These are phyloP conservation scores for Malbranchea cinnamomea DNA, from an alignment of 2,329 filamentous ascomycete species.

Conservation along the genomic window DNA sequence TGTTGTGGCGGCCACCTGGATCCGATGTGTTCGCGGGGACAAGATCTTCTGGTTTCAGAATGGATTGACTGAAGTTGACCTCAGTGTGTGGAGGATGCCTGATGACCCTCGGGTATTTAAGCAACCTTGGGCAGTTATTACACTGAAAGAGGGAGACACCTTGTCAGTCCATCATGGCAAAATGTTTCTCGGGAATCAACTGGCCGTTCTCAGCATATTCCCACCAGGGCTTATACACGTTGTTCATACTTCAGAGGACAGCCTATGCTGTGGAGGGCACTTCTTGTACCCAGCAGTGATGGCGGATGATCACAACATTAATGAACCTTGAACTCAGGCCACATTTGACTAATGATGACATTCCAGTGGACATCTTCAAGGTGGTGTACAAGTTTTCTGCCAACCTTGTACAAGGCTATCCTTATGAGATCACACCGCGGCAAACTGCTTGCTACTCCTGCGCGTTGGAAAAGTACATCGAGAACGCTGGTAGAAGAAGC, in stretches of 20 bases:
- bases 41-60: slow-evolving; percentile 6
- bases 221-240: slow-evolving; percentile 3
- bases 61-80: slow-evolving; percentile 3
- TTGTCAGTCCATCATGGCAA: slow-evolving; percentile 2
- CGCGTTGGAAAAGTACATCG: slow-evolving; percentile 4
- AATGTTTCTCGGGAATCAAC: too few species aligned
- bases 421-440: slow-evolving; percentile 4
- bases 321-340: slow-evolving; percentile 4
- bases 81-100: slow-evolving; percentile 4
- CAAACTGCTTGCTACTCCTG: slow-evolving; percentile 3
- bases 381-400: slow-evolving; percentile 4
- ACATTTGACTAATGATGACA: slow-evolving; percentile 4
- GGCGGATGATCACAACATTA: slow-evolving; percentile 1
- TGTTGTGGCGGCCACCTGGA: slow-evolving; percentile 5
- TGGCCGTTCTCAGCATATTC: slow-evolving; percentile 2
- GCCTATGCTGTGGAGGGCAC: slow-evolving; percentile 4
- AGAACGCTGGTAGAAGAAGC: too few species aligned
- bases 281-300: slow-evolving; percentile 3
- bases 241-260: slow-evolving; percentile 3
- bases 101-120: slow-evolving; percentile 2
- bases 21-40: slow-evolving; percentile 2
- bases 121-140: slow-evolving; percentile 4
- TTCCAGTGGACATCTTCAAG: slow-evolving; percentile 5
- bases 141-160: slow-evolving; percentile 3
- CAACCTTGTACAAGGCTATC: slow-evolving; percentile 1